Percentiles rank a stretch among this genome's conserved stretches.
Conservation (phyloP, 495 filamentous ascomycete genomes). For the Penicillium antarcticum region DNA sequence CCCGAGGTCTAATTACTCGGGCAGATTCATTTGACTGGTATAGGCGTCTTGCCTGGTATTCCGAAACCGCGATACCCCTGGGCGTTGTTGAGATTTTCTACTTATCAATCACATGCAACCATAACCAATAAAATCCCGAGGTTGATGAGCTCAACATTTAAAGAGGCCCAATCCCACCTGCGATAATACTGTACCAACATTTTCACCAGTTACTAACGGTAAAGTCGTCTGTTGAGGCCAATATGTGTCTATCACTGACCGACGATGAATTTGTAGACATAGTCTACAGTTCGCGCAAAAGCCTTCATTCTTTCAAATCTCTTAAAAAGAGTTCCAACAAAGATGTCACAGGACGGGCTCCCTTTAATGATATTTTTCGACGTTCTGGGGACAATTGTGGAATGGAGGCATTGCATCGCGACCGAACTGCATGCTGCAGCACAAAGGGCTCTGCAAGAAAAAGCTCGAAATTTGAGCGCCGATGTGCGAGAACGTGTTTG, state of each 20-base stretch:
- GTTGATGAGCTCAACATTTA: neutral
- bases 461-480: neutral
- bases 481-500: conserved; percentile 10
- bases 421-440: conserved; percentile 14
- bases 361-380: conserved; percentile 18
- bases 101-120: conserved; percentile 8
- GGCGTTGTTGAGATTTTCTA: neutral
- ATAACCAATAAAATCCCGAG: conserved; percentile 4
- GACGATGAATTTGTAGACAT: neutral
- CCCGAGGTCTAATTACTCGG: too few relatives aligned
- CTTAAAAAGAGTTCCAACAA: neutral
- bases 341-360: conserved; percentile 2
- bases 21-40: too few relatives aligned
- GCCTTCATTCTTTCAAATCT: neutral
- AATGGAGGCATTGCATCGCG: conserved; percentile 20
- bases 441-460: conserved; percentile 8
- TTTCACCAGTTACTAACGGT: neutral
- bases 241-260: neutral
- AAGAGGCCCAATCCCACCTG: conserved; percentile 1
- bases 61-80: too few relatives aligned
- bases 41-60: neutral
- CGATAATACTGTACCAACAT: neutral
- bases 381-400: conserved; percentile 18
- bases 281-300: neutral
- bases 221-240: neutral